phyloP scores from a whole-genome alignment of 768 basidiomycete species.

The Kwoniella dendrophila region DNA sequence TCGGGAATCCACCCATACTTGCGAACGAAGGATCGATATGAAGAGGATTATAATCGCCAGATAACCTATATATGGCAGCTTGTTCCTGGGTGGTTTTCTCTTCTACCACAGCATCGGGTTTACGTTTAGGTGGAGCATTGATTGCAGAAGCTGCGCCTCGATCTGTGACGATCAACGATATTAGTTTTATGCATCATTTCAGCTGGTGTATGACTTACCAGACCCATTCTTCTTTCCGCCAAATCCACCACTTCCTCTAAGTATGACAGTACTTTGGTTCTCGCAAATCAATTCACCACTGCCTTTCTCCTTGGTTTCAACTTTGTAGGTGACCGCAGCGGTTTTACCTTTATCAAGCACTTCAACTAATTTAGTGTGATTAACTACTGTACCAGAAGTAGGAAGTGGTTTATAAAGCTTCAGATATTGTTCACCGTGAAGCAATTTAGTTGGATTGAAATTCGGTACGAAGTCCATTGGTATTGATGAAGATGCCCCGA shows the following conservation, averaged over 20 bases:
- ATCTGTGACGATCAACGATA: conserved; percentile 64
- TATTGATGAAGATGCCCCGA: conserved; percentile 68
- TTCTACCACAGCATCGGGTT: conserved; percentile 81
- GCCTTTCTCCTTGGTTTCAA: conserved; percentile 76
- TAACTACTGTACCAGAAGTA: conserved; percentile 76
- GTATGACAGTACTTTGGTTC: conserved; percentile 86
- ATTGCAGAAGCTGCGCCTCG: conserved; percentile 82
- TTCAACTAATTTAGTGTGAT: conserved; percentile 66
- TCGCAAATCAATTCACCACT: conserved; percentile 83
- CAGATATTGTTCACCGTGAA: conserved; percentile 96
- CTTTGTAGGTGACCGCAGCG: conserved; percentile 77
- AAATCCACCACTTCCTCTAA: conserved; percentile 94
- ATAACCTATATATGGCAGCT: conserved; percentile 89
- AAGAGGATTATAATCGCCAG: conserved; percentile 88
- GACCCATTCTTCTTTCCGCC: conserved; percentile 83
- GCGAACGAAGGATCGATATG: conserved; percentile 94
- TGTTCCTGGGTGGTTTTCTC: conserved; percentile 81
- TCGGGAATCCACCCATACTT: conserved; percentile 89
- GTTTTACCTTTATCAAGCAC: conserved; percentile 74
- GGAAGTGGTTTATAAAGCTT: conserved; percentile 78
- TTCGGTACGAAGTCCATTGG: conserved; percentile 79
- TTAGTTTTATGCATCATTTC: too few species aligned
- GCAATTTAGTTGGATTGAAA: conserved; percentile 92
- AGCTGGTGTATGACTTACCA: conserved; percentile 63
- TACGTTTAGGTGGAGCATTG: conserved; percentile 77